phyloP scores from a whole-genome alignment of 805 yeast genomes.

The Pichia thaimueangensis region DNA sequence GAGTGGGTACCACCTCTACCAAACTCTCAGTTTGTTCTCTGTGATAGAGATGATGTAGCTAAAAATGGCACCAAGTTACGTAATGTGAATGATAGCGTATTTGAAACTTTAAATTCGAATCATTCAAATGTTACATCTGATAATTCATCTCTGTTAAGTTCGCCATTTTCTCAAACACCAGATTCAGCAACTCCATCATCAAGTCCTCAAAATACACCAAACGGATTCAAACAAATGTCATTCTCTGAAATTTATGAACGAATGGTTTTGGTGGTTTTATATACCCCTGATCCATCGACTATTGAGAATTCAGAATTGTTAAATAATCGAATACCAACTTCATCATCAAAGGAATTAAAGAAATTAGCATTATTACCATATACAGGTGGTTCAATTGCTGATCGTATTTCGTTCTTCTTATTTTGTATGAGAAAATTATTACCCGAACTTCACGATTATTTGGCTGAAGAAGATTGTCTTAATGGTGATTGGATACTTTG shows the following conservation, averaged over 20 bases:
- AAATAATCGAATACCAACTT: background rate
- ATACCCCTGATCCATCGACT: slow-evolving; percentile 50
- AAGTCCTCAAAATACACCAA: slow-evolving; percentile 16
- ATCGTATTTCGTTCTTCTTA: slow-evolving; percentile 61
- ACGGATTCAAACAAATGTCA: slow-evolving; percentile 35
- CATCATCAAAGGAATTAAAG: slow-evolving; percentile 20
- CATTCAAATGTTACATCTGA: slow-evolving; percentile 14
- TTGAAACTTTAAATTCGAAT: slow-evolving; percentile 26
- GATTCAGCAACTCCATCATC: slow-evolving; percentile 22
- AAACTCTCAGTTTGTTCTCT: slow-evolving; percentile 45
- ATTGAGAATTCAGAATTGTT: slow-evolving; percentile 8
- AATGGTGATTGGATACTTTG: slow-evolving; percentile 89
- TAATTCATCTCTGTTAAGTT: slow-evolving; percentile 18
- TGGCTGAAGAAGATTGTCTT: slow-evolving; percentile 71
- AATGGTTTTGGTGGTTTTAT: slow-evolving; percentile 65
- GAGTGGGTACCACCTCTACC: slow-evolving; percentile 78
- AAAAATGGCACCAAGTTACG: slow-evolving; percentile 32
- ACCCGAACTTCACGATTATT: slow-evolving; percentile 71
- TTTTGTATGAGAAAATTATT: slow-evolving; percentile 52
- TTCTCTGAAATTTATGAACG: slow-evolving; percentile 72
- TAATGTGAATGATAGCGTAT: slow-evolving; percentile 28
- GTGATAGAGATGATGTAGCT: slow-evolving; percentile 44
- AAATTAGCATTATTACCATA: slow-evolving; percentile 17
- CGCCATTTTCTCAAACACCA: slow-evolving; percentile 24
- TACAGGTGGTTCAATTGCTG: slow-evolving; percentile 57